Evolutionary conservation across 345 rosid species (phyloP).

Genomic region (Eucalyptus polybractea): DNA sequence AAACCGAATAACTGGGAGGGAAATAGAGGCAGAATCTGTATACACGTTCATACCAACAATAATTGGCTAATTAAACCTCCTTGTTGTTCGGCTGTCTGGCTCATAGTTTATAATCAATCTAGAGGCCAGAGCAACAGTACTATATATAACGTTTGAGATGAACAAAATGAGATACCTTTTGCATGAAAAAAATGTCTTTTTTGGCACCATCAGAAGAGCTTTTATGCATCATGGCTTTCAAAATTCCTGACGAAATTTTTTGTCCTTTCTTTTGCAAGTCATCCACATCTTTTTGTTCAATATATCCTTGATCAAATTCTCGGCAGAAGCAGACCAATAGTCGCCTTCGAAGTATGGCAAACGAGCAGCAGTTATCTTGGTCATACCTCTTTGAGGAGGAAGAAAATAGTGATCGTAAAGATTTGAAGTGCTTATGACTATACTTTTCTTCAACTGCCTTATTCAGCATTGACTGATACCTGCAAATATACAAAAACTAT

Average conservation of each 20-base stretch:
- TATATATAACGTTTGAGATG: background rate
- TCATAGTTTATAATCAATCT: background rate
- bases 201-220: conserved; percentile 67
- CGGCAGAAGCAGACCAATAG: conserved; percentile 95
- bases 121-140: background rate
- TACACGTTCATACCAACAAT: background rate
- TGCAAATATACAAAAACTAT: conserved; percentile 6
- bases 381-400: conserved; percentile 55
- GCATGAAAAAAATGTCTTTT: conserved; percentile 84
- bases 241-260: conserved; percentile 64
- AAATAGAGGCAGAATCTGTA: background rate
- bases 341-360: conserved; percentile 95
- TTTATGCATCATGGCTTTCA: conserved; percentile 72
- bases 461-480: conserved; percentile 73
- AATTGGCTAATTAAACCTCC: background rate
- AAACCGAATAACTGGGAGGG: background rate
- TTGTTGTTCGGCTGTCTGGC: background rate
- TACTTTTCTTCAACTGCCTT: conserved; percentile 67
- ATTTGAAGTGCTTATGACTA: conserved; percentile 70
- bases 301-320: conserved; percentile 54
- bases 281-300: conserved; percentile 75
- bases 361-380: conserved; percentile 85
- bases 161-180: conserved; percentile 39
- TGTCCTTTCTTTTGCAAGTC: conserved; percentile 59
- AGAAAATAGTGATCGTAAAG: conserved; percentile 73